Conservation (phyloP, 345 rosid species). For the Rubroshorea leprosula region DNA sequence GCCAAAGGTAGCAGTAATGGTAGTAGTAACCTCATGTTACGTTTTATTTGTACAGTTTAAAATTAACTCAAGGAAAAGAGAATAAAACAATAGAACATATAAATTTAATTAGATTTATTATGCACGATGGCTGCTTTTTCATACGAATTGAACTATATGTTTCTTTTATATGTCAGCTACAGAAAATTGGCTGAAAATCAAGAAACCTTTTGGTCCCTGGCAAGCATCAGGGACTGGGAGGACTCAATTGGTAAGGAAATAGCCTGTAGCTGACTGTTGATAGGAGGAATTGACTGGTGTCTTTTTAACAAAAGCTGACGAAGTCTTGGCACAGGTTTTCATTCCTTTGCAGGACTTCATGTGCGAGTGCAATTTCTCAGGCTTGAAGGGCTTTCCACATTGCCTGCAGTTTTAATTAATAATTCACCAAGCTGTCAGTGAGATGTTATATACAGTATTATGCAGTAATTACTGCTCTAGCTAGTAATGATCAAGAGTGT, state of each 20-base stretch:
- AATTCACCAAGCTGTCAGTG: neutral
- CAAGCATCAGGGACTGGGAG: neutral
- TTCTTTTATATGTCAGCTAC: neutral
- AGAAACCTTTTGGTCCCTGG: neutral
- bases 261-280: conserved; percentile 4
- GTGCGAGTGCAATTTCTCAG: conserved; percentile 68
- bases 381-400: conserved; percentile 66
- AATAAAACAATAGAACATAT: no score
- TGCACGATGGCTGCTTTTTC: no score
- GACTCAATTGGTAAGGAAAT: conserved; percentile 20
- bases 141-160: neutral
- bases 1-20: no score
- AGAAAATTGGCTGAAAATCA: neutral
- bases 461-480: no score
- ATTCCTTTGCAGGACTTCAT: conserved; percentile 64
- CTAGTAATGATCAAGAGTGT: no score
- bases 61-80: no score
- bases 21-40: no score
- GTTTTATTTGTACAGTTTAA: no score
- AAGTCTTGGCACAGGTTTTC: conserved; percentile 27
- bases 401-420: conserved; percentile 40
- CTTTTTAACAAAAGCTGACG: conserved; percentile 13
- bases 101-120: no score
- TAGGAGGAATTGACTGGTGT: conserved; percentile 4
- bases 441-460: no score